Conservation (phyloP, 768 basidiomycete species). For the Sarcodon aspratus region DNA sequence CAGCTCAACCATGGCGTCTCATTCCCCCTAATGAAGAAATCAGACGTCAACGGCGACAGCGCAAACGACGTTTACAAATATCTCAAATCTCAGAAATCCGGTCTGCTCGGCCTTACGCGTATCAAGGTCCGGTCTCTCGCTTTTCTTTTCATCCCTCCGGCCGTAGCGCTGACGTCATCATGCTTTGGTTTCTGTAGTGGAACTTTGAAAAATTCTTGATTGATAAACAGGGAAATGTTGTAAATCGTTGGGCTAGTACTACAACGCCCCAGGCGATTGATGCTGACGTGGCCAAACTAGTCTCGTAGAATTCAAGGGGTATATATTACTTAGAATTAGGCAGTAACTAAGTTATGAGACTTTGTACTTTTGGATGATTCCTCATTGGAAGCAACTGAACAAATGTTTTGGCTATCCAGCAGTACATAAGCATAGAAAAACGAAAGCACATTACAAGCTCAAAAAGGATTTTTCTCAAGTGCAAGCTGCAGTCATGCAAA, state of each 20-base stretch:
- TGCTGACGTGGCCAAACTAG: constrained; percentile 48
- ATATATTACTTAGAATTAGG: no score
- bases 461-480: no score
- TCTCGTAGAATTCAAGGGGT: constrained; percentile 13
- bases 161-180: neutral
- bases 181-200: constrained; percentile 39
- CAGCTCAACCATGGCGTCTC: constrained; percentile 77
- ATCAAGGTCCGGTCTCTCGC: constrained; percentile 45
- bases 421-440: no score
- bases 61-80: constrained; percentile 80
- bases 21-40: constrained; percentile 88
- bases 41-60: constrained; percentile 82
- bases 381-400: no score
- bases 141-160: neutral
- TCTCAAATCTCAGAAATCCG: constrained; percentile 73
- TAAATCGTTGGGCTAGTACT: constrained; percentile 67
- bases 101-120: constrained; percentile 54
- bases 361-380: no score
- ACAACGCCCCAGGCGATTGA: constrained; percentile 60
- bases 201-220: constrained; percentile 89
- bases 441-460: no score
- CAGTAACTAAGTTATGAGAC: no score
- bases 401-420: no score
- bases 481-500: no score
- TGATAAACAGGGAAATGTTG: constrained; percentile 65